A percentile compares a stretch with the other conserved stretches of the same genome.
Evolutionary conservation across 2,329 filamentous ascomycete species (phyloP).

Genomic region (Paraphoma chrysanthemicola): DNA sequence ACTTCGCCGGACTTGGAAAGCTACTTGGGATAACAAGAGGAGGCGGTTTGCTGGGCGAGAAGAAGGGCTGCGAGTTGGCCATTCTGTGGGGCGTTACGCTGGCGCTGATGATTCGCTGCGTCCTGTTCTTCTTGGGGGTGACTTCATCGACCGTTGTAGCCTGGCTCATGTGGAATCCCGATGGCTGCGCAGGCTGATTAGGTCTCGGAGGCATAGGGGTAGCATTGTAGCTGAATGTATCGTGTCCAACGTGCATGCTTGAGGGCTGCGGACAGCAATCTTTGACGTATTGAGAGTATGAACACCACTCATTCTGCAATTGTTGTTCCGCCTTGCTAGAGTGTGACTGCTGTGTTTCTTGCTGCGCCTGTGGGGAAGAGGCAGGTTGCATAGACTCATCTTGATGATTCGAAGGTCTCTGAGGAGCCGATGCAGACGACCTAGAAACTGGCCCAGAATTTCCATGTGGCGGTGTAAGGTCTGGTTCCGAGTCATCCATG

Average conservation of each 20-base stretch:
- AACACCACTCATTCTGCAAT: constrained; percentile 38
- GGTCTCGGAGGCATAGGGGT: constrained; percentile 19
- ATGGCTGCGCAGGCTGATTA: background rate
- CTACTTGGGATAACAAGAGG: constrained; percentile 43
- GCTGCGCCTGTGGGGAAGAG: constrained; percentile 25
- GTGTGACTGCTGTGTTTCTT: constrained; percentile 34
- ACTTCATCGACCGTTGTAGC: constrained; percentile 43
- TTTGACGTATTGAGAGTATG: constrained; percentile 41
- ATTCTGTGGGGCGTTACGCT: constrained; percentile 31
- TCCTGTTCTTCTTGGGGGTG: constrained; percentile 25
- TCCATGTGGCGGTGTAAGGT: constrained; percentile 10
- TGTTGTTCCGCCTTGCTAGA: constrained; percentile 44
- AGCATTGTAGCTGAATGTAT: constrained; percentile 35
- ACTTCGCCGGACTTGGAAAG: constrained; percentile 38
- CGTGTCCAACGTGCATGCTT: constrained; percentile 36
- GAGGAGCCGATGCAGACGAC: constrained; percentile 6
- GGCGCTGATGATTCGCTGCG: constrained; percentile 16
- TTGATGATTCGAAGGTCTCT: constrained; percentile 25
- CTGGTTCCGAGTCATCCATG: background rate
- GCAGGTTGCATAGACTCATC: constrained; percentile 29
- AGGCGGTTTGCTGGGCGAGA: constrained; percentile 35
- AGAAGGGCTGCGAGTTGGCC: constrained; percentile 22
- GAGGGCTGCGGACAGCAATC: constrained; percentile 22
- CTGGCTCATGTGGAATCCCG: constrained; percentile 31
- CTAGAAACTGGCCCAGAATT: background rate